Percentiles rank a stretch among this genome's conserved stretches.
Evolutionary conservation across 2,329 filamentous ascomycete species (phyloP).

Genomic region (Coniochaeta ligniaria): DNA sequence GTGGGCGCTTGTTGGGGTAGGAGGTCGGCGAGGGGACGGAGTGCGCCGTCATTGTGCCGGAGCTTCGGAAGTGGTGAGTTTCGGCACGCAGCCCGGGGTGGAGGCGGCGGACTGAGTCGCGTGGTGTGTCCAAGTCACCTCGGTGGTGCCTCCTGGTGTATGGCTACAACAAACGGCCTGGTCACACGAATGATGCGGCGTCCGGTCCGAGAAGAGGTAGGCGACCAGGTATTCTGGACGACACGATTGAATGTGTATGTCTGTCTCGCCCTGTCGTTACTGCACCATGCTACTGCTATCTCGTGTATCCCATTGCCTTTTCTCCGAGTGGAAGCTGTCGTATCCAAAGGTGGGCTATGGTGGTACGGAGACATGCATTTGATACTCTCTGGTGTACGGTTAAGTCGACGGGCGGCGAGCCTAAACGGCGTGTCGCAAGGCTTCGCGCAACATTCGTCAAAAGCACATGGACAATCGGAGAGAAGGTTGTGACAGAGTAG

Average conservation of each 20-base stretch:
- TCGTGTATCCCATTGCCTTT: not conserved
- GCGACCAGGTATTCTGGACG: not conserved
- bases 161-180: not conserved
- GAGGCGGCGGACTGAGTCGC: not conserved
- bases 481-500: not conserved
- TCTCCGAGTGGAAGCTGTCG: not conserved
- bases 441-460: not conserved
- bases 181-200: not conserved
- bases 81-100: not conserved
- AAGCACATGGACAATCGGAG: not conserved
- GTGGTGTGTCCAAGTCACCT: not conserved
- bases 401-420: not conserved
- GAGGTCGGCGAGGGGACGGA: conserved; percentile 41
- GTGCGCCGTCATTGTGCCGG: conserved; percentile 32
- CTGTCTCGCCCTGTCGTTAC: not conserved
- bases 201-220: not conserved
- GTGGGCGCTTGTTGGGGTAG: conserved; percentile 50
- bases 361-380: not conserved
- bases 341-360: not conserved
- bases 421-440: not conserved
- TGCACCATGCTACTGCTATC: not conserved
- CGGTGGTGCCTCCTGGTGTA: not conserved
- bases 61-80: not conserved
- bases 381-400: not conserved
- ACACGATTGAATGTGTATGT: not conserved